phyloP scores from a whole-genome alignment of 1,284 basidiomycete species.

The Trichosporon inkin region DNA sequence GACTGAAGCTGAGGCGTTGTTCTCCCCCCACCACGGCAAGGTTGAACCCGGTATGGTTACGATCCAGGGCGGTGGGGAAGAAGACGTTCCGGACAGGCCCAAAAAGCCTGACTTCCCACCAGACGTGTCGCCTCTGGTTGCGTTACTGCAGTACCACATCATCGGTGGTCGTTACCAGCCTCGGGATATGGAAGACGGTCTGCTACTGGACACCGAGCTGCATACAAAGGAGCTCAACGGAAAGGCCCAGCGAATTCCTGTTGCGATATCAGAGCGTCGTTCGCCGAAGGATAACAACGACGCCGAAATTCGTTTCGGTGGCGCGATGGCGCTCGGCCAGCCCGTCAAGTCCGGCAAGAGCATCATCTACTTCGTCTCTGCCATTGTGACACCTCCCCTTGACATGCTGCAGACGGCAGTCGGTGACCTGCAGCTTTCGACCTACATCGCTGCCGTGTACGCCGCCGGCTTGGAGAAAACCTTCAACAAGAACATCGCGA shows the following conservation, averaged over 20 bases:
- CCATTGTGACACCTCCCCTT: constrained; percentile 72
- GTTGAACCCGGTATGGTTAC: not conserved
- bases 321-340: constrained; percentile 72
- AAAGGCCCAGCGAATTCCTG: constrained; percentile 66
- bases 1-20: not conserved
- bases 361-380: constrained; percentile 84
- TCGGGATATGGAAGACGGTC: constrained; percentile 65
- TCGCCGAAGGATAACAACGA: constrained; percentile 45
- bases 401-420: constrained; percentile 79
- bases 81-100: not conserved
- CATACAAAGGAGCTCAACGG: constrained; percentile 63
- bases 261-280: constrained; percentile 57
- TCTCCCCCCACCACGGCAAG: not conserved
- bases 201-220: constrained; percentile 74
- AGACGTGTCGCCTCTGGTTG: constrained; percentile 37
- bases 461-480: constrained; percentile 72
- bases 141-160: constrained; percentile 68
- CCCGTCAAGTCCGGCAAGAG: constrained; percentile 63
- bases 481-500: constrained; percentile 64
- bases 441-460: constrained; percentile 83
- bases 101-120: constrained; percentile 1
- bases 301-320: constrained; percentile 73
- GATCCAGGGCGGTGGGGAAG: not conserved
- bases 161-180: constrained; percentile 69
- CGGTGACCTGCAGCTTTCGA: constrained; percentile 75